These are phyloP conservation scores for Eucalyptus coolabah DNA, from an alignment of 345 rosid species.

Conservation along the genomic window DNA sequence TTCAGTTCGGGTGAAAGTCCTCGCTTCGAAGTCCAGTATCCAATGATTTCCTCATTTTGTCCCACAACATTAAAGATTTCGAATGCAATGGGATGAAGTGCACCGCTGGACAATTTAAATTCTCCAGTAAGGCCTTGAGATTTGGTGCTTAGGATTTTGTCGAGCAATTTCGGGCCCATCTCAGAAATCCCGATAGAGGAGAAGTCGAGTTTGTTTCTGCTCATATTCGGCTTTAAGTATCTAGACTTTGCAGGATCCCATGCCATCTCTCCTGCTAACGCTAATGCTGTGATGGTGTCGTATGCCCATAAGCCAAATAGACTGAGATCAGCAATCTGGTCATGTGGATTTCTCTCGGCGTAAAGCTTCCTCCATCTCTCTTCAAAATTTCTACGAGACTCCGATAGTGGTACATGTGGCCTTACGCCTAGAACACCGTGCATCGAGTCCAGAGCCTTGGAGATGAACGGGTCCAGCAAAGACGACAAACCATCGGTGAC, in stretches of 20 bases:
- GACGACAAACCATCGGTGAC: conserved; percentile 8
- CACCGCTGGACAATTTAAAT: neutral
- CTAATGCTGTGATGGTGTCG: neutral
- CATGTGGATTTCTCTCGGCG: neutral
- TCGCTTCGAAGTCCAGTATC: neutral
- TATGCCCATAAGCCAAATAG: conserved; percentile 1
- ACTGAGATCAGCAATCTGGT: neutral
- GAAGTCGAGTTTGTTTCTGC: neutral
- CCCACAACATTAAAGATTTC: neutral
- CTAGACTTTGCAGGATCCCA: neutral
- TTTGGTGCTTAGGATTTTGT: neutral
- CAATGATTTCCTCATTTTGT: neutral
- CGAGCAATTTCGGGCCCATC: neutral
- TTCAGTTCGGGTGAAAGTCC: neutral
- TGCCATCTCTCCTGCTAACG: neutral
- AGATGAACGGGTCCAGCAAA: neutral
- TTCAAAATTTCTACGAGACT: neutral
- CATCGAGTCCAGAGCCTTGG: neutral
- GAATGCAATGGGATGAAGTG: neutral
- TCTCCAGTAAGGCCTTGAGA: neutral
- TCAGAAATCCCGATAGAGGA: neutral
- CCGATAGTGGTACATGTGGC: neutral
- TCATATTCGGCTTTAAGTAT: neutral
- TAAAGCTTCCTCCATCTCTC: neutral
- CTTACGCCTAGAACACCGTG: conserved; percentile 1